Base-by-base conservation (phyloP, 306 rosid genomes). In the Casuarina cunninghamiana region DNA sequence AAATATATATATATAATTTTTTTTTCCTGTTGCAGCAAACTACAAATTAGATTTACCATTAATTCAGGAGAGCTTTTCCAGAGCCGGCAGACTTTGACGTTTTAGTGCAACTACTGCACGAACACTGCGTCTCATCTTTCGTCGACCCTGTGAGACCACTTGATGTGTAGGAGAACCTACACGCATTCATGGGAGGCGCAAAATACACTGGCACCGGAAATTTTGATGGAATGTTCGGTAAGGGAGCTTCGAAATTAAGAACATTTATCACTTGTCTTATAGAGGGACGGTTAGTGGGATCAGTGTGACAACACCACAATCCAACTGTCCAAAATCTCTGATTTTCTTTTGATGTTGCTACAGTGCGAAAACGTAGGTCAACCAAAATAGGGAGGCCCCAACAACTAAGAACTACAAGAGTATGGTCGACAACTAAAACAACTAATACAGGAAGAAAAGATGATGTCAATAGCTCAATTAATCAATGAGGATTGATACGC, bases 231-330 rank as follows among this genome's bases (percentile, higher is more conserved):
- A 92, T 88, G 73, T 51, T 70, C 0, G 97, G 97, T 80, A 89
- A 77, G 53, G 87, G 77, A 57, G 81, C 85, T 68, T 86, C 79
- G 51, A 75, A 83, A 41, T 81, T 87, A 11, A 90, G 85, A 21
- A 87, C 90, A 79, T 79, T 90, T 11, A 92, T 90, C 43, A 83
- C 97, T 83, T 88, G 95, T 78, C 79, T 90, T 51, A 88, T 88
- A 1, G 90, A 87, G 0, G 97, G 97, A 15, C 97, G 84, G 74
- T 54, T 50, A 2, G 80, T 79, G 4, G 77, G 77, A 83, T 92
- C 92, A 60, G 97, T 90, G 73, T 91, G 97, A 72, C 92, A 90
- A 75, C 93, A 89, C 96, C 97, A 88, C 43, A 92, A 77, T 35
- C 97, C 97, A 11, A 90, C 84, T 0, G 45, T 11, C 90, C 79